phyloP scores from a whole-genome alignment of 2,329 filamentous ascomycete species.

The Clonostachys rosea region DNA sequence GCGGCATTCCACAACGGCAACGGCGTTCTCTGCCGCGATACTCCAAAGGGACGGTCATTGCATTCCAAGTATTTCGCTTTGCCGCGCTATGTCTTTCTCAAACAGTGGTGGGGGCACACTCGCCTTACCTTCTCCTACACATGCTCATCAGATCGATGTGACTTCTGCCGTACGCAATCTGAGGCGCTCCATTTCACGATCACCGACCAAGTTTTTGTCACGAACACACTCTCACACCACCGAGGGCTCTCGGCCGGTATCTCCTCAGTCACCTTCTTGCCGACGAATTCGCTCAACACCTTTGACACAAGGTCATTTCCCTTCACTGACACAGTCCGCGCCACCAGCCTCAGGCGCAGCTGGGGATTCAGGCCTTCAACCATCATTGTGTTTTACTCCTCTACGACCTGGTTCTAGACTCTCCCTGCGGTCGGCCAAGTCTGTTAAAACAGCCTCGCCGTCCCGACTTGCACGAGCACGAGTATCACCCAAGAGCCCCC shows the following conservation, averaged over 20 bases:
- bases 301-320: constrained; percentile 12
- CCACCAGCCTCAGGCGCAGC: constrained; percentile 22
- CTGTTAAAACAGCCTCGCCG: constrained; percentile 49
- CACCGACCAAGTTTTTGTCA: constrained; percentile 82
- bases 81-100: constrained; percentile 47
- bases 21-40: constrained; percentile 5
- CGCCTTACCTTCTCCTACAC: constrained; percentile 82
- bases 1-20: constrained; percentile 18
- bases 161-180: constrained; percentile 78
- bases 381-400: constrained; percentile 55
- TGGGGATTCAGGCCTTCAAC: constrained; percentile 20
- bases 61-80: constrained; percentile 6
- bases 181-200: constrained; percentile 82
- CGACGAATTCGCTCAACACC: constrained; percentile 33
- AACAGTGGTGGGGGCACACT: constrained; percentile 68
- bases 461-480: constrained; percentile 56
- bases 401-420: constrained; percentile 65
- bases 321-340: constrained; percentile 24
- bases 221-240: constrained; percentile 42
- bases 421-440: constrained; percentile 58
- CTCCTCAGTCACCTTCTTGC: constrained; percentile 46
- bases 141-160: constrained; percentile 77
- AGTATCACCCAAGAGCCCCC: constrained; percentile 74
- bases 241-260: constrained; percentile 35
- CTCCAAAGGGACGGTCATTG: constrained; percentile 14